Conservation (phyloP, 2,329 filamentous ascomycete genomes). For the Verticillium nonalfalfae region DNA sequence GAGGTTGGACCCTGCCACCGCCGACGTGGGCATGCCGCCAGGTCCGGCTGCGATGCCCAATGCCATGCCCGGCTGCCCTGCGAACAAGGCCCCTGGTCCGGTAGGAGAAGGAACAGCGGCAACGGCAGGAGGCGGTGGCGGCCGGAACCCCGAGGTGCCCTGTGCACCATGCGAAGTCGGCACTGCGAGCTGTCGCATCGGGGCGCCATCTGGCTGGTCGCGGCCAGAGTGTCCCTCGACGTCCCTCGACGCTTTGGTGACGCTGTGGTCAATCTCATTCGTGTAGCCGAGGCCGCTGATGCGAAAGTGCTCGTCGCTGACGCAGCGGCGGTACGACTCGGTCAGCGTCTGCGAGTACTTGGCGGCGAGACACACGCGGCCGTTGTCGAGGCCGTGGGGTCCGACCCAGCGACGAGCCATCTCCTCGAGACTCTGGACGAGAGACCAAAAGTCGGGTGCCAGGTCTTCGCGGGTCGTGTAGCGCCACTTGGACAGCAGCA, state of each 20-base stretch:
- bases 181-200: not conserved
- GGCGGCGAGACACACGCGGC: slow-evolving; percentile 4
- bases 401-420: slow-evolving; percentile 16
- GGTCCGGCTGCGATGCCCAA: not conserved
- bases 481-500: slow-evolving; percentile 26
- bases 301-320: slow-evolving; percentile 4
- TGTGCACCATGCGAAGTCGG: not conserved
- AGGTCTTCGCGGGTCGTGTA: slow-evolving; percentile 14
- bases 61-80: not conserved
- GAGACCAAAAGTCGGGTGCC: slow-evolving; percentile 15
- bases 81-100: not conserved
- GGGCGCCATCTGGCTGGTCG: not conserved
- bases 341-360: slow-evolving; percentile 12
- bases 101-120: too few relatives aligned
- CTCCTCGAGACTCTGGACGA: slow-evolving; percentile 14
- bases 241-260: not conserved
- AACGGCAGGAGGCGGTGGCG: not conserved
- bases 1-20: not conserved
- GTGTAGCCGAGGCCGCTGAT: slow-evolving; percentile 6
- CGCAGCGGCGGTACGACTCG: slow-evolving; percentile 9
- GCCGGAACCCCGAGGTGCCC: not conserved
- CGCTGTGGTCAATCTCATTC: slow-evolving; percentile 4
- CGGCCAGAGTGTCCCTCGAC: not conserved
- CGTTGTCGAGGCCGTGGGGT: not conserved
- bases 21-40: not conserved